A percentile compares a stretch with the other conserved stretches of the same genome.
Evolutionary conservation across 768 basidiomycete genomes (phyloP).

Genomic region (Panellus pusillus): DNA sequence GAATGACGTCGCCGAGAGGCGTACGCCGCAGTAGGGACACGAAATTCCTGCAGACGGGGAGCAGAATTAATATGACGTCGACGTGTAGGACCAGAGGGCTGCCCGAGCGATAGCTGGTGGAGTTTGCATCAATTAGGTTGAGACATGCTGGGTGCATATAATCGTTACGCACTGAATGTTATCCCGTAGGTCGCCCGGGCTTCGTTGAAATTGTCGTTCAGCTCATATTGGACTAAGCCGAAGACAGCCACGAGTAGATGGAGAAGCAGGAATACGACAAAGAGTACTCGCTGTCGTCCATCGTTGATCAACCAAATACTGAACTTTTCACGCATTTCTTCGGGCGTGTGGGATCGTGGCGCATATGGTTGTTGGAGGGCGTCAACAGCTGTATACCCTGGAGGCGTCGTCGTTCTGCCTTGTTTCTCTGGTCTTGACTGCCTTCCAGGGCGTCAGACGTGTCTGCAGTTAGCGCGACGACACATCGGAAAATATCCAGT

Average conservation of each 20-base stretch:
- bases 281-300: conserved; percentile 57
- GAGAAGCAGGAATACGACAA: conserved; percentile 59
- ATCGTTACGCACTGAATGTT: conserved; percentile 52
- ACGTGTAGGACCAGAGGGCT: conserved; percentile 86
- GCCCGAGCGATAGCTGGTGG: conserved; percentile 76
- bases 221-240: conserved; percentile 54
- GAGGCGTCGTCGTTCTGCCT: conserved; percentile 56
- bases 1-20: conserved; percentile 81
- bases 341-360: conserved; percentile 33
- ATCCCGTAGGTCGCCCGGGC: conserved; percentile 58
- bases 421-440: conserved; percentile 54
- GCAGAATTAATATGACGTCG: conserved; percentile 89
- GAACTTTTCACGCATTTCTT: conserved; percentile 31
- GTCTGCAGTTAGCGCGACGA: conserved; percentile 24
- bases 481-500: conserved; percentile 48
- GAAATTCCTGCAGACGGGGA: conserved; percentile 95
- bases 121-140: neutral
- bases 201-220: conserved; percentile 57
- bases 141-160: neutral
- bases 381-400: conserved; percentile 56
- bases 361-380: conserved; percentile 24
- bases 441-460: conserved; percentile 23
- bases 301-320: conserved; percentile 71
- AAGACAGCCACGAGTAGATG: conserved; percentile 59
- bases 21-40: conserved; percentile 86